A percentile compares a stretch with the other conserved stretches of the same genome.
These are phyloP conservation scores for Phymatotrichopsis omnivora DNA, from an alignment of 2,329 filamentous ascomycete species.

Conservation along the genomic window DNA sequence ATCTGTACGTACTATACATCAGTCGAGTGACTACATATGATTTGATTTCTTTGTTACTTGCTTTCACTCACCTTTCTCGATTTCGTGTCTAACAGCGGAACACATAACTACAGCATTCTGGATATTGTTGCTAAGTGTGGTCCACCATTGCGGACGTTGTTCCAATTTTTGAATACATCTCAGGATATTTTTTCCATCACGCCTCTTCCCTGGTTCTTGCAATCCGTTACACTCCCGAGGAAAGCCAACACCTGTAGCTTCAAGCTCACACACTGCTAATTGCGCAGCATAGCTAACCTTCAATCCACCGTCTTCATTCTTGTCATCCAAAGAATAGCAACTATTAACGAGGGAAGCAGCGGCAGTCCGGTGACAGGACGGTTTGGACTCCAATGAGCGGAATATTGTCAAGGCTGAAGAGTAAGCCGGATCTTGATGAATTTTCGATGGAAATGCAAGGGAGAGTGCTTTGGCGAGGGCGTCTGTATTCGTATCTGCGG, in stretches of 20 bases:
- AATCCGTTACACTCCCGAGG: constrained; percentile 26
- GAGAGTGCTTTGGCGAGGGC: constrained; percentile 11
- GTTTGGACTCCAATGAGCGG: constrained; percentile 18
- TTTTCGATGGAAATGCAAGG: constrained; percentile 7
- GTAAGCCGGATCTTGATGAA: constrained; percentile 17
- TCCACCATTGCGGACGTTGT: constrained; percentile 31
- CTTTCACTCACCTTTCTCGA: constrained; percentile 26
- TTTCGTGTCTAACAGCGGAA: constrained; percentile 29
- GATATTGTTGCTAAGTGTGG: constrained; percentile 31
- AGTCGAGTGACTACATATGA: not conserved
- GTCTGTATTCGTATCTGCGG: not conserved
- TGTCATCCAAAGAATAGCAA: constrained; percentile 16
- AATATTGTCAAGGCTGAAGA: constrained; percentile 19
- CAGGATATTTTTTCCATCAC: constrained; percentile 14
- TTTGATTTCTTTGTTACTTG: not conserved
- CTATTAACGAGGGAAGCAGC: constrained; percentile 22
- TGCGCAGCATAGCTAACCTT: constrained; percentile 28
- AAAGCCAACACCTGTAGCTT: constrained; percentile 29
- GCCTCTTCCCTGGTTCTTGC: no score
- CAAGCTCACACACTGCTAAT: constrained; percentile 30
- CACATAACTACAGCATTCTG: constrained; percentile 30
- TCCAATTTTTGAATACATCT: constrained; percentile 29
- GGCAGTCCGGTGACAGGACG: constrained; percentile 25
- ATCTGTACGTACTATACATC: constrained; percentile 11
- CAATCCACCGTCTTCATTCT: constrained; percentile 9